phyloP scores from a whole-genome alignment of 768 basidiomycete genomes.

The Amanita polypyramis region DNA sequence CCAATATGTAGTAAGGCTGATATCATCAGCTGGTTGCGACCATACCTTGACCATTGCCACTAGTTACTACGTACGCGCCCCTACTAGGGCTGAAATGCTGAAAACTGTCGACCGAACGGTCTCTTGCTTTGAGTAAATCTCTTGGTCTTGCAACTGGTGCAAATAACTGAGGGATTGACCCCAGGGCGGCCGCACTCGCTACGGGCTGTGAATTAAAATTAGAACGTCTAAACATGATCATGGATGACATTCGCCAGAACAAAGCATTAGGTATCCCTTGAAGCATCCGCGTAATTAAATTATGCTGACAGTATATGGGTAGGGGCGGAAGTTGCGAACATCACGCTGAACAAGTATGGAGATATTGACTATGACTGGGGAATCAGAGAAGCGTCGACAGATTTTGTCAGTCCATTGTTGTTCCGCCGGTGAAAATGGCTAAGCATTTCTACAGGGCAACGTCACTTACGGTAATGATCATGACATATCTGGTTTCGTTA shows the following conservation, averaged over 20 bases:
- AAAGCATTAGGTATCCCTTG: slow-evolving; percentile 37
- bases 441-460: slow-evolving; percentile 41
- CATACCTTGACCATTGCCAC: background rate
- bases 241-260: slow-evolving; percentile 60
- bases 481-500: background rate
- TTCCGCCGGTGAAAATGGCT: background rate
- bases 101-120: slow-evolving; percentile 48
- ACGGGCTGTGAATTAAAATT: slow-evolving; percentile 51
- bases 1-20: slow-evolving; percentile 49
- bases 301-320: background rate
- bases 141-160: background rate
- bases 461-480: slow-evolving; percentile 54
- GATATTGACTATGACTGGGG: slow-evolving; percentile 56
- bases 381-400: slow-evolving; percentile 64
- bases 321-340: slow-evolving; percentile 59
- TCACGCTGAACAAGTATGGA: slow-evolving; percentile 52
- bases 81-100: slow-evolving; percentile 50
- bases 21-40: no score
- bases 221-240: slow-evolving; percentile 18
- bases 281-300: background rate
- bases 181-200: slow-evolving; percentile 56
- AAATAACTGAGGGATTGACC: background rate
- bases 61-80: slow-evolving; percentile 69
- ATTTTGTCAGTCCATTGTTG: slow-evolving; percentile 48
- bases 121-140: slow-evolving; percentile 61